A percentile compares a stretch with the other conserved stretches of the same genome.
Evolutionary conservation across 345 rosid species (phyloP).

Genomic region (Leavenworthia alabamica): DNA sequence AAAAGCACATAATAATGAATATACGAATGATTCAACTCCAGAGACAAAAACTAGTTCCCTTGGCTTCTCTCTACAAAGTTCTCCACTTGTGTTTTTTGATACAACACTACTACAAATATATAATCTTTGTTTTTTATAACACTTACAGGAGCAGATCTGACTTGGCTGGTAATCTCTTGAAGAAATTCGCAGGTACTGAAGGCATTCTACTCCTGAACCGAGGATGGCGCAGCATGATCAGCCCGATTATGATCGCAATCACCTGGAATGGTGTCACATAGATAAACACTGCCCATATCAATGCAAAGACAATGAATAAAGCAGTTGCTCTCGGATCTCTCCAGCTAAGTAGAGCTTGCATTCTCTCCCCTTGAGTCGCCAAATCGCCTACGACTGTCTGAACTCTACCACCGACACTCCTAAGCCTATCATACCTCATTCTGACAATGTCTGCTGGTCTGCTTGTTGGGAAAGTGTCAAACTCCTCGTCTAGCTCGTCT

Average conservation of each 20-base stretch:
- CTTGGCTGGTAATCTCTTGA: slow-evolving; percentile 90
- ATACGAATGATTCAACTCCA: background rate
- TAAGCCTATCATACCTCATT: slow-evolving; percentile 76
- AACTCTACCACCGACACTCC: slow-evolving; percentile 75
- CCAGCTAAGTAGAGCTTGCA: slow-evolving; percentile 88
- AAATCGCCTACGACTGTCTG: slow-evolving; percentile 85
- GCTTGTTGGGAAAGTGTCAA: slow-evolving; percentile 64
- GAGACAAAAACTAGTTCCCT: too few species aligned
- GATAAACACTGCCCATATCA: slow-evolving; percentile 70
- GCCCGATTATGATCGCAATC: slow-evolving; percentile 58
- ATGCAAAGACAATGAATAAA: slow-evolving; percentile 61
- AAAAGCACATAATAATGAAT: background rate
- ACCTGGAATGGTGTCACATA: slow-evolving; percentile 87
- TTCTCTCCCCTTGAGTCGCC: slow-evolving; percentile 86
- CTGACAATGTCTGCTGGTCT: slow-evolving; percentile 55
- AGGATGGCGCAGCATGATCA: slow-evolving; percentile 86
- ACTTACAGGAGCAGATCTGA: slow-evolving; percentile 76
- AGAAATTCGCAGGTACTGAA: slow-evolving; percentile 87
- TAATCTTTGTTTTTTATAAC: slow-evolving; percentile 3
- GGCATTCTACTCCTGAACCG: slow-evolving; percentile 84
- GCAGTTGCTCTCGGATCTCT: slow-evolving; percentile 91
- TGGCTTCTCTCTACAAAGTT: too few species aligned
- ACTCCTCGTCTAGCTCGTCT: slow-evolving; percentile 95
- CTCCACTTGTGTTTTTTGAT: background rate
- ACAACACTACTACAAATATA: slow-evolving; percentile 19